A percentile compares a stretch with the other conserved stretches of the same genome.
These are phyloP conservation scores for Phylloporus gajari DNA, from an alignment of 1,284 basidiomycete species.

Conservation along the genomic window DNA sequence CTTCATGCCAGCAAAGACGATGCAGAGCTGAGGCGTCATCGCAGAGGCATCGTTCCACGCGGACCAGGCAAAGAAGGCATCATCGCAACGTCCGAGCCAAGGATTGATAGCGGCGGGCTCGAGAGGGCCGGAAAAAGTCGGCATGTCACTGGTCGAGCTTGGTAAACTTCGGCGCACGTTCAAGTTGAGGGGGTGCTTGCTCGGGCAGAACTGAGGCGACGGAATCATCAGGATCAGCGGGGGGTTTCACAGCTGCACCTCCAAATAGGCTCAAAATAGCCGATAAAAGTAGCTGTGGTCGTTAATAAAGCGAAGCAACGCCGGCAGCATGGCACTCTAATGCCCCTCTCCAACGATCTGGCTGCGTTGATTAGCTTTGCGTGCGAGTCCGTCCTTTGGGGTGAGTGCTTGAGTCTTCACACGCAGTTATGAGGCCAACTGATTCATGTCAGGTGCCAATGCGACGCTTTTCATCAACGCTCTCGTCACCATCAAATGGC, in stretches of 20 bases:
- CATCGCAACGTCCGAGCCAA: not conserved
- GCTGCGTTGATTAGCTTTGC: constrained; percentile 48
- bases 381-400: constrained; percentile 47
- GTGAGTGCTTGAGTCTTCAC: constrained; percentile 28
- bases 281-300: too few species aligned
- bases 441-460: too few species aligned
- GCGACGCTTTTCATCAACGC: too few species aligned
- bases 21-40: not conserved
- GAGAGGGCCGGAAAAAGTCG: not conserved
- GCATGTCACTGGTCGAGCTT: constrained; percentile 4
- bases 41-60: not conserved
- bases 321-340: too few species aligned
- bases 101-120: not conserved
- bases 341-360: constrained; percentile 33
- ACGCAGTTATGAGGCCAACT: not conserved
- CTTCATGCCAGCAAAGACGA: not conserved
- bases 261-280: too few species aligned
- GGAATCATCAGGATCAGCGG: too few species aligned
- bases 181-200: too few species aligned
- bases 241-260: too few species aligned
- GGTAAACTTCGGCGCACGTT: not conserved
- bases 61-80: not conserved
- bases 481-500: too few species aligned
- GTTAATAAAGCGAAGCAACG: too few species aligned
- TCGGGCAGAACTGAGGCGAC: too few species aligned